These are phyloP conservation scores for Aspergillus transmontanensis DNA, from an alignment of 2,329 filamentous ascomycete species.

Conservation along the genomic window DNA sequence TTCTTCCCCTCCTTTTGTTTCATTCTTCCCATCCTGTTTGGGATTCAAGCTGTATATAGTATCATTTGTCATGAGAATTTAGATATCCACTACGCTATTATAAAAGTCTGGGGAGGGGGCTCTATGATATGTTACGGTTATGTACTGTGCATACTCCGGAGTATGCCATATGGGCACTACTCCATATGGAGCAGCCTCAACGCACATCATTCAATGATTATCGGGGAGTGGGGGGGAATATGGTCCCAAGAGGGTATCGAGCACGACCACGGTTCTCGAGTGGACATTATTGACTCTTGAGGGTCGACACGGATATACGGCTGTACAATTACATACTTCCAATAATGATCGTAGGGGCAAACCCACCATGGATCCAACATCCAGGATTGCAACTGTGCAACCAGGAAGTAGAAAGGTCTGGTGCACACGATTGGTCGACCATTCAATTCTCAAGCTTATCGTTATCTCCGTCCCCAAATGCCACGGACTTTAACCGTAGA, in stretches of 20 bases:
- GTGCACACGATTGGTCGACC: not conserved
- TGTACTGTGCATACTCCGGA: not conserved
- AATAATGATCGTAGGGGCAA: not conserved
- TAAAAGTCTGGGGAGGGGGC: not conserved
- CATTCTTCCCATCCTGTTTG: not conserved
- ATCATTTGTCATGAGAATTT: not conserved
- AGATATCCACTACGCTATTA: not conserved
- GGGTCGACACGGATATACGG: not conserved
- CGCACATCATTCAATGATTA: not conserved
- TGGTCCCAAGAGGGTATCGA: not conserved
- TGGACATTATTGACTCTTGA: not conserved
- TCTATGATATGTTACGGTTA: not conserved
- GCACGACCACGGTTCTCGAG: not conserved
- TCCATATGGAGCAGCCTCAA: not conserved
- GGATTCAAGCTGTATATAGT: not conserved
- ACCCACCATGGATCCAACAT: not conserved
- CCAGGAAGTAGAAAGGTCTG: not conserved
- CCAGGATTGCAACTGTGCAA: not conserved
- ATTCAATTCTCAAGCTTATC: not conserved
- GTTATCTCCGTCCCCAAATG: not conserved
- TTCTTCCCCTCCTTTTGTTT: not conserved
- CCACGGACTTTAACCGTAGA: conserved; percentile 4
- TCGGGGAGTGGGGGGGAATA: not conserved
- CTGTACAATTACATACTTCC: not conserved
- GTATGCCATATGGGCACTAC: not conserved